Evolutionary conservation across 2,329 filamentous ascomycete genomes (phyloP), one percentile per base, ranked within the genome.

Genomic region (Cytospora chrysosperma): DNA sequence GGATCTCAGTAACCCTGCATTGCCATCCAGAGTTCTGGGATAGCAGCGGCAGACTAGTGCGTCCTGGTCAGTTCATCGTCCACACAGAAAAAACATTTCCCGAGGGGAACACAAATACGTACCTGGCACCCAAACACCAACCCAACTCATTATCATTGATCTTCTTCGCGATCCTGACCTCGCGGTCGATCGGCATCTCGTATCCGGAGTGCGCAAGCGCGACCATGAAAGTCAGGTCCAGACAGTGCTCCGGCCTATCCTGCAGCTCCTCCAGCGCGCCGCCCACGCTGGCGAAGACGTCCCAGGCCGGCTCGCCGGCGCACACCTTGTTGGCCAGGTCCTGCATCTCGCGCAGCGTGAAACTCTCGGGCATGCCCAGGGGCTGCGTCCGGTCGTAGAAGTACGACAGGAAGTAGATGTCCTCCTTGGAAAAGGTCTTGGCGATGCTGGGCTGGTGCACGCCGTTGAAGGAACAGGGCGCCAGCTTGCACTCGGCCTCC

Each of bases 141-240:
- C 95, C 95, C 71, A 99, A 79, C 80, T 99, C 96, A 76, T 97
- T 97, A 62, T 88, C 88, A 81, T 96, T 94, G 74, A 99, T 96
- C 84, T 97, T 97, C 90, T 99, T 99, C 65, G 94, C 95, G 74
- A 97, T 96, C 83, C 91, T 94, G 69, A 99, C 93, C 77, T 99
- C 95, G 47, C 96, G 86, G 69, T 97, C 92, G 71, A 98, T 88
- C 4, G 94, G 94, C 92, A 99, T 97, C 70, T 98, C 95, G 72
- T 99, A 99, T 3, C 95, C 95, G 7, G 92, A 96, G 77, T 98
- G 93, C 61, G 98, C 80, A 63, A 99, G 82, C 28, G 91, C 91
- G 71, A 96, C 80, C 92, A 97, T 97, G 74, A 98, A 99, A 81
- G 92, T 99, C 70, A 99, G 81, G 77, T 99, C 95, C 71, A 99